Base-by-base conservation (phyloP, 768 basidiomycete genomes). In the Phylloporus arenicola region DNA sequence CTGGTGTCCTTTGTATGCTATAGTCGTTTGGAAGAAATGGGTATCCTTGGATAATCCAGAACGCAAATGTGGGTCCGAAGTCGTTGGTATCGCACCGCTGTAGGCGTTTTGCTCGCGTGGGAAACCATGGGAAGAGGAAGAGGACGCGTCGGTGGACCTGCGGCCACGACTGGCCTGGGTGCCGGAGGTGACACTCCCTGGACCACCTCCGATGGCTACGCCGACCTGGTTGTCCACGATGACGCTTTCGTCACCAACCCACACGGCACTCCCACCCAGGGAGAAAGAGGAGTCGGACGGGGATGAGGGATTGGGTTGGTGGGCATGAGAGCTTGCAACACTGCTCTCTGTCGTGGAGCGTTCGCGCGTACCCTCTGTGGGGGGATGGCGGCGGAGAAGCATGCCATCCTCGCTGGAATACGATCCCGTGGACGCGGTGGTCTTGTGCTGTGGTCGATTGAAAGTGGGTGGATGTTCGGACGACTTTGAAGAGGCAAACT, bases 21-120 rank as follows among this genome's bases (percentile, higher is more conserved):
- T 87, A 11, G 79, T 77, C 1, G 94, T 90, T 62, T 93, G 85
- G 70, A 82, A 97, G 64, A 89, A 95, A 64, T 97, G 94, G 33
- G 94, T 97, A 75, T 99, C 95, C 60, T 90, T 91, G 43, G 76
- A 74, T 57, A 76, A 56, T 25, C 75, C 74, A 50, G 75, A 69
- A 43, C 81, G 73, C 38, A 70, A 51, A 45, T 77, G 74, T 25
- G 70, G 67, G 50, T 84, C 81, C 50, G 70, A 70, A 45, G 72
- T 66, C 9, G 76, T 64, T 45, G 72, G 73, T 55, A 72, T 71
- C 16, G 71, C 64, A 39, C 64, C 56, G 43, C 63, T 61, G 43
- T 68, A 68, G 45, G 68, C 59, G 48, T 62, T 64, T 16, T 70
- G 71, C n/a, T 79, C 77, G 52, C 70, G 74, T 48, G 64, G 56